Evolutionary conservation across 371 early-diverging fungal species (phyloP), one percentile per base, ranked within the genome.

Genomic region (Mucor racemosus): DNA sequence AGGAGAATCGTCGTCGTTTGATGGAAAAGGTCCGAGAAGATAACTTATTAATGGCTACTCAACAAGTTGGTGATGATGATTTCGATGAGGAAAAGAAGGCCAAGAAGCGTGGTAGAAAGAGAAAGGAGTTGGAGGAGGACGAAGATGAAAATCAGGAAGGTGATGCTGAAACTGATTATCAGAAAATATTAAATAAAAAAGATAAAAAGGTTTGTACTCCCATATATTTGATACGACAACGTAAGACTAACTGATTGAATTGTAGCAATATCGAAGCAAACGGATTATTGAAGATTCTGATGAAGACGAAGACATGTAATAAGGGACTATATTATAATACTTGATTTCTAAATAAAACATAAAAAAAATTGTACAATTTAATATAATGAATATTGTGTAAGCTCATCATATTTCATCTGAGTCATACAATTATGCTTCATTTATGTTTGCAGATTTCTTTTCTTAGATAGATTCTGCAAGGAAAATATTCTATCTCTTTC

Each of bases 21-120:
- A 75, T 70, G 78, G 62, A 67, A n/a, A 66, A 67, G 33, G 73
- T 76, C 0, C 62, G 71, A 9, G 73, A 73, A 60, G 75, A 75
- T 17, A 77, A 75, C 11, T 21, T 64, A 31, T 5, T 67, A 42
- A 69, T 77, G 73, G 77, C 77, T 21, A 66, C 41, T 33, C 53
- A 58, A 26, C 71, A 75, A 41, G 59, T 66, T 7, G 68, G 71
- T 11, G 60, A 74, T 15, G 74, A 70, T 42, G 76, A 74, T 19
- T 61, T 56, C 17, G 76, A 76, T 7, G 67, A 67, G 34, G 73
- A 76, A 62, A 68, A 69, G 62, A 69, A 74, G 38, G 48, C 68
- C 33, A 69, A 66, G 62, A 75, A 74, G 57, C 61, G 74, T 13
- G 63, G 46, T 7, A 62, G 58, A 61, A 68, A 58, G 40, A 46